A percentile compares a stretch with the other conserved stretches of the same genome.
Conservation (phyloP, 2,329 filamentous ascomycete genomes). For the Pseudogymnoascus sp. region DNA sequence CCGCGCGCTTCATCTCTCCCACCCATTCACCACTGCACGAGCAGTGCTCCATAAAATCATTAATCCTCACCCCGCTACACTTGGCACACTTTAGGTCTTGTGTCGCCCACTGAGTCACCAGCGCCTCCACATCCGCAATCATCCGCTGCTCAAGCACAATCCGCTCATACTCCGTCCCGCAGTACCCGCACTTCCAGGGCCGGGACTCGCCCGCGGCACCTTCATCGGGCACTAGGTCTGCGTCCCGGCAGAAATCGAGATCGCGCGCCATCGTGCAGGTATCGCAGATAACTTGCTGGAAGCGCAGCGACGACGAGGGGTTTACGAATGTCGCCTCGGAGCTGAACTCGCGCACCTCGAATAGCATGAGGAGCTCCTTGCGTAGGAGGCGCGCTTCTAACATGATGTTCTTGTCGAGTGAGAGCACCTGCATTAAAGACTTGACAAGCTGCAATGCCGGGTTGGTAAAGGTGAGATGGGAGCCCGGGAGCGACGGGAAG, state of each 20-base stretch:
- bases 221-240: conserved; percentile 57
- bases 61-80: conserved; percentile 66
- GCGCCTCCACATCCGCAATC: conserved; percentile 64
- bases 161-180: conserved; percentile 66
- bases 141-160: conserved; percentile 76
- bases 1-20: conserved; percentile 57
- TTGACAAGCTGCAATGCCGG: conserved; percentile 88
- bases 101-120: conserved; percentile 71
- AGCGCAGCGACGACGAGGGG: conserved; percentile 64
- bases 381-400: conserved; percentile 81
- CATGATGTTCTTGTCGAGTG: conserved; percentile 80
- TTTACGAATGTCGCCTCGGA: conserved; percentile 81
- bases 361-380: conserved; percentile 79
- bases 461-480: conserved; percentile 55
- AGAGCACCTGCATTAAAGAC: conserved; percentile 82
- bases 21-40: conserved; percentile 83
- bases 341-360: conserved; percentile 92
- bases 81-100: conserved; percentile 77
- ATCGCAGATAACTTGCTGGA: conserved; percentile 74
- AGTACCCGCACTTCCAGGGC: conserved; percentile 70
- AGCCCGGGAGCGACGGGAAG: conserved; percentile 73
- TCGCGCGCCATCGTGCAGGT: conserved; percentile 85
- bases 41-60: conserved; percentile 96
- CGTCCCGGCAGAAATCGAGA: conserved; percentile 85
- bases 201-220: conserved; percentile 22